Conservation (phyloP, 345 rosid genomes). For the Combretum micranthum region DNA sequence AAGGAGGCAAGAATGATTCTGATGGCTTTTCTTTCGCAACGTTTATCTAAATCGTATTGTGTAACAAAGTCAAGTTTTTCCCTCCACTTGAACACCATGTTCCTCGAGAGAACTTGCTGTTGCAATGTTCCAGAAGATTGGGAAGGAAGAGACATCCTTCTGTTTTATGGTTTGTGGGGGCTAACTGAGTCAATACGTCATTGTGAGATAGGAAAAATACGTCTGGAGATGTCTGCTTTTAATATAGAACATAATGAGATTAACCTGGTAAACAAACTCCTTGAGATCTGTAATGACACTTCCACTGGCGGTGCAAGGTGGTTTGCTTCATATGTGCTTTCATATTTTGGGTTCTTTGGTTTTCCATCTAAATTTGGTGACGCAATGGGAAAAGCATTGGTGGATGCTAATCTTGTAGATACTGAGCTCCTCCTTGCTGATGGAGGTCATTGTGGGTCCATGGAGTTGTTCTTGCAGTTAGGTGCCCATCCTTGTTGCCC, state of each 20-base stretch:
- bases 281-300: constrained; percentile 42
- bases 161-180: constrained; percentile 65
- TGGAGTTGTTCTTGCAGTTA: constrained; percentile 48
- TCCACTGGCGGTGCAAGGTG: constrained; percentile 68
- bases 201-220: constrained; percentile 22
- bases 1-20: constrained; percentile 36
- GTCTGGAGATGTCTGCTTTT: constrained; percentile 15
- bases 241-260: constrained; percentile 27
- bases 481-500: constrained; percentile 72
- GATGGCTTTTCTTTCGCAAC: constrained; percentile 39
- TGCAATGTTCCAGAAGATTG: constrained; percentile 55
- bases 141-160: constrained; percentile 64
- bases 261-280: constrained; percentile 37
- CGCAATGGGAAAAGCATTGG: constrained; percentile 47
- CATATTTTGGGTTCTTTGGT: constrained; percentile 60
- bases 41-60: constrained; percentile 30
- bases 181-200: constrained; percentile 47
- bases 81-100: constrained; percentile 31
- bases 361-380: constrained; percentile 56
- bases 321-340: constrained; percentile 67
- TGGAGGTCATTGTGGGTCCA: constrained; percentile 43
- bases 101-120: constrained; percentile 58
- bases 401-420: constrained; percentile 40
- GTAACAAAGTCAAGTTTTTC: constrained; percentile 37
- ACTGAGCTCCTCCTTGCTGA: constrained; percentile 42